Base-by-base conservation (phyloP, 2,329 filamentous ascomycete species). In the Fusarium annulatum region DNA sequence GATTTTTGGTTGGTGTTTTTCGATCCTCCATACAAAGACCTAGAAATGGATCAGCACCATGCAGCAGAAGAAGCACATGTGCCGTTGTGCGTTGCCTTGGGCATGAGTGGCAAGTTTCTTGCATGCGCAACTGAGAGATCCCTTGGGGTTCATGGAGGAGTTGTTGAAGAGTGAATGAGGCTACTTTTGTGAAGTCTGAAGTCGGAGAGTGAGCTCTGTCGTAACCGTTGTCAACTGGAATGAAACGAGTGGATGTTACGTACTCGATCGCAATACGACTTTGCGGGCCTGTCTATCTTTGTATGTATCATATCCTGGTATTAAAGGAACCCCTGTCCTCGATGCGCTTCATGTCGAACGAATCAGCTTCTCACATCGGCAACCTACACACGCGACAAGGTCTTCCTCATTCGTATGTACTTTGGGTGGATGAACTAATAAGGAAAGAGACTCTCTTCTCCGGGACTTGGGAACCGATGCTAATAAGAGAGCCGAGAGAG, bases 401-500 rank as follows among this genome's bases (percentile, higher is more conserved):
- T 52, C 56, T 63, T 34, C 39, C 42, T 63, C 34, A 42, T 36
- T 68, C 46, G 23, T 51, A 46, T 28, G 26, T 28, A 48, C 42
- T 33, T 61, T 30, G 64, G 36, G 51, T 36, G n/a, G 30, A 28
- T n/a, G 42, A 41, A 36, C 65, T 57, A 64, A 57, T 69, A 43
- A 58, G 42, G 30, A 39, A 46, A 69, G 14, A 38, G 39, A n/a
- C 36, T 63, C 48, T 52, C 38, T 23, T 53, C 58, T 52, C 60
- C 34, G 58, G 65, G 48, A 71, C 48, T 53, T 48, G 30, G 41
- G 53, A 43, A 49, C 49, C 66, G 38, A 51, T 55, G 39, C 49
- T 64, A 58, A 69, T 64, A 58, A 69, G 51, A 69, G 43, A 58
- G 66, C 58, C 64, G 65, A 53, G 73, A 68, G 72, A 71, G 73